Base-by-base conservation (phyloP, 805 yeast genomes). In the Suhomyces sp. region DNA sequence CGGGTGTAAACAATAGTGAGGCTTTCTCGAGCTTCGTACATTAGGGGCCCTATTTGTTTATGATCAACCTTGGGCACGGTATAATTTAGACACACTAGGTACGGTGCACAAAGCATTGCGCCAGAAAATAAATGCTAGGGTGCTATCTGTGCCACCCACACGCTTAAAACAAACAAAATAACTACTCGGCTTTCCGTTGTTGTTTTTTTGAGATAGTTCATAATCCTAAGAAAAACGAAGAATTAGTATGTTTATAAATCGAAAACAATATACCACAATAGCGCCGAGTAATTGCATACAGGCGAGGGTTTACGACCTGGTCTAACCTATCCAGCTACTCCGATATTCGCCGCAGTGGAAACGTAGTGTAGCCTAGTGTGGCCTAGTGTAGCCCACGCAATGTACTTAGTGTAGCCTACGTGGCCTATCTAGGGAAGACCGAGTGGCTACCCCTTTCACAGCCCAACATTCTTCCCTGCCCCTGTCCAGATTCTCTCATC, bases 31-130 rank as follows among this genome's bases (percentile, higher is more conserved):
- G 26, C 27, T 13, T 44, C 47, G 47, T 27, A 23, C 13, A n/a
- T 19, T 46, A 10, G 48, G 48, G 48, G 41, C 31, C 48, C 31
- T 17, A 36, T 31, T 33, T 46, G 27, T 33, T 31, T 19, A 46
- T 17, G 41, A 6, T 9, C 15, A 6, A 33, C 9, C 36, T n/a
- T 33, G 36, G 17, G 17, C 36, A 33, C 36, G 17, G 15, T 36
- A 15, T 13, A 9, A 36, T 36, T n/a, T 15, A 36, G 22, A 17
- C 42, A 17, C 24, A 6, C 42, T 24, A 38, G 24, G 42, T 19
- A 38, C 24, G 6, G 13, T 17, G 7, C 42, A 38, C 42, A 38
- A 38, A 38, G 17, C 6, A 6, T 1, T 6, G 17, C 36, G 15
- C 17, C 17, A 33, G 36, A 33, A 33, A 33, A 33, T 33, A 33